Evolutionary conservation across 495 filamentous ascomycete species (phyloP).

Genomic region (Aspergillus funiculosus): DNA sequence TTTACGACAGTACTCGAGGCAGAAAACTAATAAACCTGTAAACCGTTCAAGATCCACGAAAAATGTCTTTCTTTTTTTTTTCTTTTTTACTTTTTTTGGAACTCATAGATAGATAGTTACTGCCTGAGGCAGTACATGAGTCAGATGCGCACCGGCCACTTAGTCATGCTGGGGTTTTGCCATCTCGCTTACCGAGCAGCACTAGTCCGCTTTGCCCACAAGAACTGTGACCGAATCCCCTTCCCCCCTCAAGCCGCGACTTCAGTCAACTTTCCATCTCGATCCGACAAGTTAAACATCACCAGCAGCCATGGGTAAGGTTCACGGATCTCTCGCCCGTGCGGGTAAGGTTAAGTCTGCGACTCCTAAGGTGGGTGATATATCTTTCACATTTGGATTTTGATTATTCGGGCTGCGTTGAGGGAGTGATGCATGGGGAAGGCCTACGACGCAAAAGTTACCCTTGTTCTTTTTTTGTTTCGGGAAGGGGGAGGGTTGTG

Average conservation of each 20-base stretch:
- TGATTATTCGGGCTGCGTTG: background rate
- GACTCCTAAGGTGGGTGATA: slow-evolving; percentile 72
- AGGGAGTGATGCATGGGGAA: background rate
- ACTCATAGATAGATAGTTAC: background rate
- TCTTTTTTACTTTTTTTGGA: too few relatives aligned
- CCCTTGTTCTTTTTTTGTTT: slow-evolving; percentile 1
- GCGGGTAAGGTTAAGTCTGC: slow-evolving; percentile 95
- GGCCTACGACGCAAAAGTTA: too few relatives aligned
- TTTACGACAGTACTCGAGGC: too few relatives aligned
- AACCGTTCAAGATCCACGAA: too few relatives aligned
- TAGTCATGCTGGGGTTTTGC: background rate
- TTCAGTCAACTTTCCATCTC: slow-evolving; percentile 21
- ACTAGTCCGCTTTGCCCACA: slow-evolving; percentile 21
- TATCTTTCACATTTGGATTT: too few relatives aligned
- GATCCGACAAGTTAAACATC: slow-evolving; percentile 21
- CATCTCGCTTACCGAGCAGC: slow-evolving; percentile 19
- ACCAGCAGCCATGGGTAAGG: slow-evolving; percentile 30
- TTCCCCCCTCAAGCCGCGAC: slow-evolving; percentile 8
- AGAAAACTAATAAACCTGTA: too few relatives aligned
- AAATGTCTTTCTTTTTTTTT: too few relatives aligned
- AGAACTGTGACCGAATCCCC: slow-evolving; percentile 14
- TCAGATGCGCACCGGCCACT: background rate
- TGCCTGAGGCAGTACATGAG: slow-evolving; percentile 12
- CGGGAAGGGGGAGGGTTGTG: background rate
- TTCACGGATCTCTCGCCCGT: slow-evolving; percentile 66